These are phyloP conservation scores for Aspergillus pseudonomiae DNA, from an alignment of 2,329 filamentous ascomycete genomes.

Conservation along the genomic window DNA sequence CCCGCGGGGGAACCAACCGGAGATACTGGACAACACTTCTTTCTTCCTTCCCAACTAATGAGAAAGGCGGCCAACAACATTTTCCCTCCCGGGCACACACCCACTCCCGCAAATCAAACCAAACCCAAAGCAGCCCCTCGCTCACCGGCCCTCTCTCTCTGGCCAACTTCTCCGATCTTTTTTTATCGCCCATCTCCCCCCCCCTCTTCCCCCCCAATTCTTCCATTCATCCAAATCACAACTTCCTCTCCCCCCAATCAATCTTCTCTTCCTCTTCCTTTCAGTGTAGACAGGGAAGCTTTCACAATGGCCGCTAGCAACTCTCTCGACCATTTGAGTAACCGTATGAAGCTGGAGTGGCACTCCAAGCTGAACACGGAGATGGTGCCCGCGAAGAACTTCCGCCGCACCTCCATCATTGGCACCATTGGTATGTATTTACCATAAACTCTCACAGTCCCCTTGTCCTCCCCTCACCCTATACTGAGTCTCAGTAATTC, in stretches of 20 bases:
- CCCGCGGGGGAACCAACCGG: conserved; percentile 28
- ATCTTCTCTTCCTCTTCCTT: conserved; percentile 9
- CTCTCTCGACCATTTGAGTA: conserved; percentile 83
- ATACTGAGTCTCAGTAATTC: conserved; percentile 5
- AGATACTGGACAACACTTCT: conserved; percentile 21
- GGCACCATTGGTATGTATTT: conserved; percentile 82
- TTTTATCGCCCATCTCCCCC: conserved; percentile 19
- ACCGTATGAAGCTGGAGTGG: conserved; percentile 73
- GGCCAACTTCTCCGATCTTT: conserved; percentile 29
- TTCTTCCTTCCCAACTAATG: background rate
- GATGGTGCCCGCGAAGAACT: conserved; percentile 82
- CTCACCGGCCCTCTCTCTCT: conserved; percentile 20
- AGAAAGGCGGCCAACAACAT: conserved; percentile 36
- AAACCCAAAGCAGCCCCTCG: conserved; percentile 13
- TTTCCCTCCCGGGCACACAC: conserved; percentile 37
- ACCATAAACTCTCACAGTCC: background rate
- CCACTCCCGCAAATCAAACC: conserved; percentile 8
- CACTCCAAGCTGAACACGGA: conserved; percentile 83
- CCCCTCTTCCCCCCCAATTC: conserved; percentile 9
- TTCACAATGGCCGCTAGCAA: conserved; percentile 69
- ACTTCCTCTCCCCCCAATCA: conserved; percentile 7
- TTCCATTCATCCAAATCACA: conserved; percentile 11
- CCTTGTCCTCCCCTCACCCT: background rate
- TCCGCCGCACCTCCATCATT: conserved; percentile 96
- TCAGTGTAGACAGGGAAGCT: conserved; percentile 12